Conservation (phyloP, 2,329 filamentous ascomycete genomes). For the Trichophyton benhamiae region DNA sequence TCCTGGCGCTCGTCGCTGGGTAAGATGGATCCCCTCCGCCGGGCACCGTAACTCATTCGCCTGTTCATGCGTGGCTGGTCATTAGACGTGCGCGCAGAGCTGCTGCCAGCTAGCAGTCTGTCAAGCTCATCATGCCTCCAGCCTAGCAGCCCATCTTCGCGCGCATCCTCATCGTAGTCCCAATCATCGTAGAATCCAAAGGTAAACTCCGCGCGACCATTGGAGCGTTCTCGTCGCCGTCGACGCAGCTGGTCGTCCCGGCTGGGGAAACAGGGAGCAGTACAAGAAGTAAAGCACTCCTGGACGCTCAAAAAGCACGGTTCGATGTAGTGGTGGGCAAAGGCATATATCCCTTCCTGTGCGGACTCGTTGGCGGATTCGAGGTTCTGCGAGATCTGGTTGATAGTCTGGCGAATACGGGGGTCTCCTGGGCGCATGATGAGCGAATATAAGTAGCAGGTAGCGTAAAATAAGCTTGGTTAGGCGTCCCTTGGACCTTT, state of each 20-base stretch:
- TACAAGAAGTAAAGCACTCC: slow-evolving; percentile 54
- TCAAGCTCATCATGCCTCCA: slow-evolving; percentile 84
- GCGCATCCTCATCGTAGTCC: slow-evolving; percentile 50
- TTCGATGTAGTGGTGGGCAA: slow-evolving; percentile 71
- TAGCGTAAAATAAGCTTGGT: background rate
- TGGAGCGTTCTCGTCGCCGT: slow-evolving; percentile 46
- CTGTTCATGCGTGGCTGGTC: slow-evolving; percentile 59
- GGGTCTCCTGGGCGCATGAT: slow-evolving; percentile 61
- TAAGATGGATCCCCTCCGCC: slow-evolving; percentile 45
- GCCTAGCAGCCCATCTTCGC: slow-evolving; percentile 50
- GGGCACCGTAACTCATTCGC: slow-evolving; percentile 72
- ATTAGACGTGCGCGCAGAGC: slow-evolving; percentile 29
- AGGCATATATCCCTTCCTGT: slow-evolving; percentile 81
- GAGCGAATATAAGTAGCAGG: slow-evolving; percentile 11
- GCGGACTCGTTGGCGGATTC: slow-evolving; percentile 83
- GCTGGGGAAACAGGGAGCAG: slow-evolving; percentile 56
- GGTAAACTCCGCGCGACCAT: slow-evolving; percentile 61
- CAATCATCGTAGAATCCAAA: slow-evolving; percentile 99
- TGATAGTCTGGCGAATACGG: slow-evolving; percentile 82
- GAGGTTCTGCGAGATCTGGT: slow-evolving; percentile 80
- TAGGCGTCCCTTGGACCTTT: too few species aligned
- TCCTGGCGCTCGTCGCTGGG: slow-evolving; percentile 46
- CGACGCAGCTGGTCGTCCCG: slow-evolving; percentile 63
- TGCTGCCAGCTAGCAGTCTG: slow-evolving; percentile 59
- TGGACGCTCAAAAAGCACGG: slow-evolving; percentile 63